Base-by-base conservation (phyloP, 352 stramenopile species). In the Phytophthora foliorum region DNA sequence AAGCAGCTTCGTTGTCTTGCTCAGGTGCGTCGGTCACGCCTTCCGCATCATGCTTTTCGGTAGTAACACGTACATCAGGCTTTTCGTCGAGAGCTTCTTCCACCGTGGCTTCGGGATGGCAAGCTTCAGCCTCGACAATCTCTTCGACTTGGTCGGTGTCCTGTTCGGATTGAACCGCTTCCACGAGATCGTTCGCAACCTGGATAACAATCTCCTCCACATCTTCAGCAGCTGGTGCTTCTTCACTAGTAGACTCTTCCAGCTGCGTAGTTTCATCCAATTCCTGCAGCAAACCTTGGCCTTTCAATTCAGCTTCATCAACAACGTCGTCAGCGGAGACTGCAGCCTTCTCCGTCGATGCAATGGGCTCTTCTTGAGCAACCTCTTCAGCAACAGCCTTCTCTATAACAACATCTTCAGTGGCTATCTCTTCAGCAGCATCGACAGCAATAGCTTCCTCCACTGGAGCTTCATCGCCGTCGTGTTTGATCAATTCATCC, bases 181-280 rank as follows among this genome's bases (percentile, higher is more conserved):
- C 52, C 45, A 63, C 24, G 22, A 63, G 25, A 36, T 63, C 61
- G 19, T 69, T 32, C n/a, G 61, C 46, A 29, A 56, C 32, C 22
- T 68, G 60, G 34, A 34, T 14, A 31, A 63, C 44, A 46, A 38
- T 22, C 34, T 51, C 42, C 6, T 69, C 14, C 19, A 61, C 49
- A 32, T 50, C 36, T 13, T 14, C 19, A 45, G 13, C n/a, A 22
- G 34, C 27, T 27, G 48, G 22, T 21, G 4, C 19, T 11, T 44
- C 19, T 44, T 52, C 53, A 29, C 10, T 24, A 21, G 51, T 17
- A 32, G 3, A 9, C 11, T 50, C 22, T 19, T 50, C 44, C 14
- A 11, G 8, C 44, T 50, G 44, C 19, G 21, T 9, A n/a, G 44
- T 10, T 48, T 48, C 41, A 19, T 14, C 22, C 24, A 41, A 8